phyloP scores from a whole-genome alignment of 495 filamentous ascomycete species.

The Hypomontagnella submonticulosa region DNA sequence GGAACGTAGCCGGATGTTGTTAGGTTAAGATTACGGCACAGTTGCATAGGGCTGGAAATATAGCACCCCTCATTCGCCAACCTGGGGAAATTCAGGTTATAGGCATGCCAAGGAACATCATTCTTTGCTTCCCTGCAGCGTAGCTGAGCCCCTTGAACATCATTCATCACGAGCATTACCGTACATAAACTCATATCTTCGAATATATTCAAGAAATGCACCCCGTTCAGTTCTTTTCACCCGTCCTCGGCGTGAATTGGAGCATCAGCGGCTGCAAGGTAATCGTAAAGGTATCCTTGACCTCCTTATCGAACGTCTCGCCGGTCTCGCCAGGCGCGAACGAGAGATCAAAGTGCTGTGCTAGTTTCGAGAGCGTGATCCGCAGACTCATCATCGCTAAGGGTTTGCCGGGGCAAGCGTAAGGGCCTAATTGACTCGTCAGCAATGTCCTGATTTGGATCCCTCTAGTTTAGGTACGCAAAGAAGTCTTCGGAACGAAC shows the following conservation, averaged over 20 bases:
- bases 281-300: slow-evolving; percentile 40
- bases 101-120: no score
- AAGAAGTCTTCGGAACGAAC: slow-evolving; percentile 10
- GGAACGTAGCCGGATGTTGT: no score
- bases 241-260: slow-evolving; percentile 28
- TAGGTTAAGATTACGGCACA: no score
- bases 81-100: no score
- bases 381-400: slow-evolving; percentile 54
- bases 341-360: slow-evolving; percentile 50
- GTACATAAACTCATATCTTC: no score
- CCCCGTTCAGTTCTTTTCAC: neutral
- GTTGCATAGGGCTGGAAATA: no score
- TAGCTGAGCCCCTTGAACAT: no score
- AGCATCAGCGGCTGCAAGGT: slow-evolving; percentile 36
- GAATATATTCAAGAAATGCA: no score
- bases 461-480: neutral
- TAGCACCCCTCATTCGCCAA: no score
- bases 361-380: slow-evolving; percentile 49
- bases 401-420: slow-evolving; percentile 40
- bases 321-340: slow-evolving; percentile 51
- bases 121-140: no score
- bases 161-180: no score
- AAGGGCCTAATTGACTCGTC: slow-evolving; percentile 9
- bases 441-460: neutral
- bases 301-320: slow-evolving; percentile 32